phyloP scores from a whole-genome alignment of 768 basidiomycete species.

The Auricularia cornea region DNA sequence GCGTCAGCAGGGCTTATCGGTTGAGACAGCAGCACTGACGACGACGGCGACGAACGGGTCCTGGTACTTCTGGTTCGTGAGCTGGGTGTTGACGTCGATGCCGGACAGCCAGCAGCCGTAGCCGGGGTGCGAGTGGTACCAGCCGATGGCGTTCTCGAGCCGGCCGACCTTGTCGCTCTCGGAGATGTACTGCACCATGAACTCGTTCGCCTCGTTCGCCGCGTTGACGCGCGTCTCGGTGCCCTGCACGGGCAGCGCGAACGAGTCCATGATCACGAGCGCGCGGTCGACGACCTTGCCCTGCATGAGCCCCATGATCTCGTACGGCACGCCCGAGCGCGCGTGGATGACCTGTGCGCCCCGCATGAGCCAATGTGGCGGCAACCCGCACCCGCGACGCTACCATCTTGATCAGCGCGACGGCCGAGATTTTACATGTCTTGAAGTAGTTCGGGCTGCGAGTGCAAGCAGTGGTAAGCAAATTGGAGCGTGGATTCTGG shows the following conservation, averaged over 20 bases:
- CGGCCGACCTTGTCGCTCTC: slow-evolving; percentile 31
- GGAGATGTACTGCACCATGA: background rate
- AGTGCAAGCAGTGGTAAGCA: too few species aligned
- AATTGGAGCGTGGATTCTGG: too few species aligned
- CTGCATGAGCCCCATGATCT: slow-evolving; percentile 98
- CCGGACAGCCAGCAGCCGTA: slow-evolving; percentile 99
- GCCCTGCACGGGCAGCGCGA: slow-evolving; percentile 98
- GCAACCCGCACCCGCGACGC: background rate
- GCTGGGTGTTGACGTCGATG: slow-evolving; percentile 96
- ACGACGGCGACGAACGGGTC: slow-evolving; percentile 22
- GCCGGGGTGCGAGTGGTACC: slow-evolving; percentile 99
- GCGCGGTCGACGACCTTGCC: slow-evolving; percentile 98
- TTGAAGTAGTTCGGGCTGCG: slow-evolving; percentile 39
- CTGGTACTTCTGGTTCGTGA: slow-evolving; percentile 33
- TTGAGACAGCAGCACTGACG: too few species aligned
- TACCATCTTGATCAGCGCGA: slow-evolving; percentile 45
- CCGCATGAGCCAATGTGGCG: background rate
- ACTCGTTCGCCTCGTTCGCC: slow-evolving; percentile 45
- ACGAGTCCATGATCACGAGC: slow-evolving; percentile 91
- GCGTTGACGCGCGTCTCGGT: slow-evolving; percentile 97
- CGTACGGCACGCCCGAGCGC: slow-evolving; percentile 97
- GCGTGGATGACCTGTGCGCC: slow-evolving; percentile 45
- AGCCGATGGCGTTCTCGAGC: slow-evolving; percentile 97
- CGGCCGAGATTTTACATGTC: slow-evolving; percentile 37
- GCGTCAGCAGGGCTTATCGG: too few species aligned